Evolutionary conservation across 305 asterid species (phyloP).

Genomic region (Solanum hybrid): DNA sequence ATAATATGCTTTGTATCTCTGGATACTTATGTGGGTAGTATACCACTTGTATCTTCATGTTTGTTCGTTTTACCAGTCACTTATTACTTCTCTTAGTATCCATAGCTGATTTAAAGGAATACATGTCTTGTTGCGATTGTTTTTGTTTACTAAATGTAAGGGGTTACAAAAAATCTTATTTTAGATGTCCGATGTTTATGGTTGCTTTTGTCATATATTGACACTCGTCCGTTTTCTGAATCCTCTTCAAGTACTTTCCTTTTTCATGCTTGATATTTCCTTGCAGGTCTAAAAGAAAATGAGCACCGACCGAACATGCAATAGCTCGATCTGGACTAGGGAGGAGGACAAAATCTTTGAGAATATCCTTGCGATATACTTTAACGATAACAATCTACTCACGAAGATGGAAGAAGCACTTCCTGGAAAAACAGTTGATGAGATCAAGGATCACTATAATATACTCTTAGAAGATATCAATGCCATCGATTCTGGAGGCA

Average conservation of each 20-base stretch:
- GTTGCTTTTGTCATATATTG: neutral
- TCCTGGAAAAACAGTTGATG: neutral
- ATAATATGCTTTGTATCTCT: no score
- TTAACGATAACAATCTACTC: neutral
- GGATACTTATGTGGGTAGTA: neutral
- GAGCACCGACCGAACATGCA: neutral
- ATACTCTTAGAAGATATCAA: neutral
- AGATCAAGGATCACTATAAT: neutral
- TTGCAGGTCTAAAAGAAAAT: neutral
- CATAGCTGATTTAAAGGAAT: no score
- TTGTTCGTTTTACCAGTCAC: neutral
- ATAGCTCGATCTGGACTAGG: neutral
- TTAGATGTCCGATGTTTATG: neutral
- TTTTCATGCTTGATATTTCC: neutral
- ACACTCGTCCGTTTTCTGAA: neutral
- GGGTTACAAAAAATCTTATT: no score
- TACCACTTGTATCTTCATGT: no score
- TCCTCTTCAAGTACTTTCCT: neutral
- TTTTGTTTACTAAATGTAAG: no score
- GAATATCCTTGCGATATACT: neutral
- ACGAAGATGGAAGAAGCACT: neutral
- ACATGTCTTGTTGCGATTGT: neutral
- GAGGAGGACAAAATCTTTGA: neutral
- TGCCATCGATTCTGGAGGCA: neutral
- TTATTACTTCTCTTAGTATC: neutral